Evolutionary conservation across 192 early-diverging fungal species (phyloP).

Genomic region (Lunasporangiospora selenospora): DNA sequence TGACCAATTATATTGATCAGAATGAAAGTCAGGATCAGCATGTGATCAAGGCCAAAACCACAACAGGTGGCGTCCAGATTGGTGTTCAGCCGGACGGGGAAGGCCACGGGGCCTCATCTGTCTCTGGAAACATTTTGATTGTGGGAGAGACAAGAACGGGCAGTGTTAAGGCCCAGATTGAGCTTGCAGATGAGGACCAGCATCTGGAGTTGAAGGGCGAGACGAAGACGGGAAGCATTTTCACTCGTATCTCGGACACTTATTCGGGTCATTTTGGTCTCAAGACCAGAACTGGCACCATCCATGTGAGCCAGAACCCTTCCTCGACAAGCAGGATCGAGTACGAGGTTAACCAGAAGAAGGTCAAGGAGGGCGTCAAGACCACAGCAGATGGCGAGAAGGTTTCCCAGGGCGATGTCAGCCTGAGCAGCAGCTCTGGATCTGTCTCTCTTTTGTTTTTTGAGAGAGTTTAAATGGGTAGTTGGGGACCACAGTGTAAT

Average conservation of each 20-base stretch:
- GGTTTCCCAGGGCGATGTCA: background rate
- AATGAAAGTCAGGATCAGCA: slow-evolving; percentile 2
- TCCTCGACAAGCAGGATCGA: slow-evolving; percentile 13
- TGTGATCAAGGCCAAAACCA: background rate
- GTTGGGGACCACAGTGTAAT: no score
- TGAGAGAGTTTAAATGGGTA: no score
- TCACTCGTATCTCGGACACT: slow-evolving; percentile 10
- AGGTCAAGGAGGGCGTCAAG: slow-evolving; percentile 12
- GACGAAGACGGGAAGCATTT: slow-evolving; percentile 4
- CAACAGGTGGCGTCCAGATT: slow-evolving; percentile 9
- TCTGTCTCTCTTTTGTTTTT: background rate
- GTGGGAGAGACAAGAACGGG: background rate
- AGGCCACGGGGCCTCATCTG: background rate
- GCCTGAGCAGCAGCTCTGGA: background rate
- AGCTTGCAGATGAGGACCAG: slow-evolving; percentile 9
- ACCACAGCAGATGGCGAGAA: no score
- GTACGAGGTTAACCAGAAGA: slow-evolving; percentile 9
- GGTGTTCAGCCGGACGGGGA: background rate
- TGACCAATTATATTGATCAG: slow-evolving; percentile 1
- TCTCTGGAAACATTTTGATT: slow-evolving; percentile 6
- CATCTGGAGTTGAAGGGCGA: background rate
- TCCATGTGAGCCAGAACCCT: background rate
- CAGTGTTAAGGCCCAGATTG: background rate
- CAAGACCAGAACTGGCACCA: background rate
- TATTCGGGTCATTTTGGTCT: slow-evolving; percentile 18